These are phyloP conservation scores for Fraxinus floribunda DNA, from an alignment of 305 asterid genomes.

Conservation along the genomic window DNA sequence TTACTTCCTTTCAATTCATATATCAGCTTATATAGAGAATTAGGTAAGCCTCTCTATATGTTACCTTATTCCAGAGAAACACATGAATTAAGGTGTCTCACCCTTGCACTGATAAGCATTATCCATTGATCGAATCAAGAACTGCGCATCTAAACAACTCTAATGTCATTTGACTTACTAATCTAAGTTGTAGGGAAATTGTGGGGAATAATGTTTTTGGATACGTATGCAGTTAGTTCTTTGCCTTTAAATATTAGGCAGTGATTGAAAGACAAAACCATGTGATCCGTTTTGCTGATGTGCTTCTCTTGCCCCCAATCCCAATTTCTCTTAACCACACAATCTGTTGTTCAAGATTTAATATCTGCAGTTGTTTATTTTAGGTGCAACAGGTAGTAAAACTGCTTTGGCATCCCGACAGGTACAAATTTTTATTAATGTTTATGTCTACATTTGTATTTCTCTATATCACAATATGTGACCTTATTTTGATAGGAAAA, in stretches of 20 bases:
- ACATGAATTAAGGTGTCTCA: background rate
- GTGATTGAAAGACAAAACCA: background rate
- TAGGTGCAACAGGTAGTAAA: background rate
- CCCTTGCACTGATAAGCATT: background rate
- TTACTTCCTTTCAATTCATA: background rate
- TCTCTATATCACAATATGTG: background rate
- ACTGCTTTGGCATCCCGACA: background rate
- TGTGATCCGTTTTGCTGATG: background rate
- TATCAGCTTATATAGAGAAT: background rate
- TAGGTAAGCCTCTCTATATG: background rate
- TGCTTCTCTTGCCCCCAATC: background rate
- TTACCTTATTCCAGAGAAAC: background rate
- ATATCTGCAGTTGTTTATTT: background rate
- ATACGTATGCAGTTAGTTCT: background rate
- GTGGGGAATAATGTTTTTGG: background rate
- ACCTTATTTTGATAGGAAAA: background rate
- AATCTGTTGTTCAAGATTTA: background rate
- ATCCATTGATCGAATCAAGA: background rate
- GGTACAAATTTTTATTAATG: background rate
- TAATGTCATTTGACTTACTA: background rate
- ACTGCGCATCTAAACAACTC: background rate
- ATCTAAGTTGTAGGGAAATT: background rate
- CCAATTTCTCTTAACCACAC: background rate
- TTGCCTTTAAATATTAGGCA: background rate
- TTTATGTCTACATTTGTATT: background rate